Evolutionary conservation across 805 yeast genomes (phyloP).

Genomic region (Cephaloascus albidus): DNA sequence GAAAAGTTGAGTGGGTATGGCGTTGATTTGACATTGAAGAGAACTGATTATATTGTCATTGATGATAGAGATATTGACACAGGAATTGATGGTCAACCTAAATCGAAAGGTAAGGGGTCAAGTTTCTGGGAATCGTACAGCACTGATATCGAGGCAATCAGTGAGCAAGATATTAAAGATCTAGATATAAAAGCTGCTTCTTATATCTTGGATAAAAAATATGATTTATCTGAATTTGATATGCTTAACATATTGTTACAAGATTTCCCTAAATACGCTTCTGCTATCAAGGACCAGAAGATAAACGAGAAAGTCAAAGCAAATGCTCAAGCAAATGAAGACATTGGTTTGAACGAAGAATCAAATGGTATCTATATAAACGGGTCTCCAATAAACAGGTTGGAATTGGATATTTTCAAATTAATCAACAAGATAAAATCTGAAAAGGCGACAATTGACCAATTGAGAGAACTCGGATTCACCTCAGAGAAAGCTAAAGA

Average conservation of each 20-base stretch:
- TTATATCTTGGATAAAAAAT: conserved; percentile 19
- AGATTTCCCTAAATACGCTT: conserved; percentile 48
- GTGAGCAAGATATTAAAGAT: conserved; percentile 18
- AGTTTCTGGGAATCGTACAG: conserved; percentile 10
- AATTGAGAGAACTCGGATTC: conserved; percentile 19
- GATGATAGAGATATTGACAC: conserved; percentile 41
- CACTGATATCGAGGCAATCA: conserved; percentile 19
- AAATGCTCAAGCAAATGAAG: conserved; percentile 18
- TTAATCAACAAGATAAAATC: conserved; percentile 21
- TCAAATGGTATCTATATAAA: conserved; percentile 53
- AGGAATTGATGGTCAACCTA: not conserved
- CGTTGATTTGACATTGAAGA: conserved; percentile 50
- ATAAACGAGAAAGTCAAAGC: conserved; percentile 13
- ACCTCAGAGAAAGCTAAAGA: conserved; percentile 19
- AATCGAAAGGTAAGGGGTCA: not conserved
- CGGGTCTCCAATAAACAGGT: conserved; percentile 50
- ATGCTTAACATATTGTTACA: conserved; percentile 28
- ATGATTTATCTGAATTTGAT: conserved; percentile 13
- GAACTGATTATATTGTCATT: conserved; percentile 57
- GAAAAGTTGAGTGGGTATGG: conserved; percentile 51
- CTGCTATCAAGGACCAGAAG: conserved; percentile 17
- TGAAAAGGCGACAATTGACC: conserved; percentile 14
- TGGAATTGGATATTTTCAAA: conserved; percentile 32
- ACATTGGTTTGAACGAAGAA: conserved; percentile 26
- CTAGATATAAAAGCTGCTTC: conserved; percentile 33